phyloP scores from a whole-genome alignment of 1,284 basidiomycete species.

The Sphaerobolus stellatus region DNA sequence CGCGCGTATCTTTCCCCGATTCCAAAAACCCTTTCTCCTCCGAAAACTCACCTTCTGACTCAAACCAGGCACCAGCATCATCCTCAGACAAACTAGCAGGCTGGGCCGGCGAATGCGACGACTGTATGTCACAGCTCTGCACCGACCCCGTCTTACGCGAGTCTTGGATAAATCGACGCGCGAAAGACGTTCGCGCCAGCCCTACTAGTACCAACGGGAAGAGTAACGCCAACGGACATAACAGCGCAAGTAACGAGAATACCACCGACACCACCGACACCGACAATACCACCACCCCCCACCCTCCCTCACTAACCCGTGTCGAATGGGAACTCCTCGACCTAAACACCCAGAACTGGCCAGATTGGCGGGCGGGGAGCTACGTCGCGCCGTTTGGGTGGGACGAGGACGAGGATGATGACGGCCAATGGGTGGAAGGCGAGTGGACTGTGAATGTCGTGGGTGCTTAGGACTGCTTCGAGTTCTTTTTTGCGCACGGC shows the following conservation, averaged over 20 bases:
- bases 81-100: background rate
- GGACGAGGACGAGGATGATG: too few relatives aligned
- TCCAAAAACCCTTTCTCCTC: background rate
- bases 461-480: too few relatives aligned
- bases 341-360: slow-evolving; percentile 2
- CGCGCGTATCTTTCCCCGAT: background rate
- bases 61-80: background rate
- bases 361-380: too few relatives aligned
- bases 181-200: too few relatives aligned
- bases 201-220: too few relatives aligned
- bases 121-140: slow-evolving; percentile 1
- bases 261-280: background rate
- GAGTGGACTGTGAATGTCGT: too few relatives aligned
- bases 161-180: background rate
- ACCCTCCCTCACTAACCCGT: slow-evolving; percentile 2
- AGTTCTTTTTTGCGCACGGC: too few relatives aligned
- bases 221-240: background rate
- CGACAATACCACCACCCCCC: too few relatives aligned
- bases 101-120: slow-evolving; percentile 7
- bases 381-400: too few relatives aligned
- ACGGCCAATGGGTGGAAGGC: too few relatives aligned
- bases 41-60: background rate
- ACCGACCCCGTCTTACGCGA: background rate
- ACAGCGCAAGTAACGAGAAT: too few relatives aligned
- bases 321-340: slow-evolving; percentile 10